Evolutionary conservation across 345 rosid genomes (phyloP), one percentile per base, ranked within the genome.

Genomic region (Citrus glauca): DNA sequence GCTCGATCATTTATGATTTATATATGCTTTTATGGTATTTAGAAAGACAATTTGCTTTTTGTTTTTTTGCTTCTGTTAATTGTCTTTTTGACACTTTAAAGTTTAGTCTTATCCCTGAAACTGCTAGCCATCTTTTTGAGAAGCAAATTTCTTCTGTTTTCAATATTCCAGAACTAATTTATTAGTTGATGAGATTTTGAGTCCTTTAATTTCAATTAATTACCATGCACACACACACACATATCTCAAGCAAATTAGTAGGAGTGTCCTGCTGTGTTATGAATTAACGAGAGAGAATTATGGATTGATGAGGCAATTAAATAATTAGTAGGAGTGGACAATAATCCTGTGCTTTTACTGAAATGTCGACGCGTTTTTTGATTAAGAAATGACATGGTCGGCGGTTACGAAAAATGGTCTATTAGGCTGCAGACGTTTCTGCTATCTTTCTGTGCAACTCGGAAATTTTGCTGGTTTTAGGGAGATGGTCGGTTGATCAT

Each of bases 401-500:
- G 86, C 85, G 87, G 86, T 84, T 85, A 76, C 81, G 61, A 68
- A 79, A 53, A 79, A 53, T 76, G 74, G 65, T 35, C 32, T 66
- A 48, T 75, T 55, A 37, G 66, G 35, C 79, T 71, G 37, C 40
- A 17, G 20, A 71, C 42, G 66, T 53, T 53, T 71, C 62, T 59
- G 68, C 74, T 60, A 30, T 69, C 35, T 59, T 60, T 56, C 78
- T 74, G 79, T 74, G 74, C 45, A 79, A 83, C 27, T 77, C 75
- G 72, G 76, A 74, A 73, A 71, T 77, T 85, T 85, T 82, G 89
- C 95, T 80, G 89, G 82, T 82, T 85, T 91, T 86, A 69, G 77
- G 97, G 94, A 86, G 84, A 77, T 82, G 94, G 96, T 93, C 91
- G 90, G 85, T 75, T 45, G 50, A 45, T 45, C 17, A 45, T 45